phyloP scores from a whole-genome alignment of 2,329 filamentous ascomycete genomes.

The Huntiella bhutanensis region DNA sequence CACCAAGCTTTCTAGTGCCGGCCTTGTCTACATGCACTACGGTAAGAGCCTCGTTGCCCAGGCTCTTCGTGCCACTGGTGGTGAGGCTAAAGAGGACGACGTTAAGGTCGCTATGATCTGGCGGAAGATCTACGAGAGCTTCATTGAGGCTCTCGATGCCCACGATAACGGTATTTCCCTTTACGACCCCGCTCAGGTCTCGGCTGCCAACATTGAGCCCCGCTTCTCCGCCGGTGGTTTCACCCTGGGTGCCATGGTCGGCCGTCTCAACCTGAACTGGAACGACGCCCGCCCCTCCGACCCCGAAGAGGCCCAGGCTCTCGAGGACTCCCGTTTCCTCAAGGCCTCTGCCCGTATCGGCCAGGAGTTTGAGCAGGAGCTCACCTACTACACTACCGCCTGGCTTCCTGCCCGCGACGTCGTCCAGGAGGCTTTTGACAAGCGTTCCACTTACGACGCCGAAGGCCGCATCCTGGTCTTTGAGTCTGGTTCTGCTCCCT shows the following conservation, averaged over 20 bases:
- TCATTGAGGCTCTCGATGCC: constrained; percentile 89
- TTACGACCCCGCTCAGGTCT: constrained; percentile 54
- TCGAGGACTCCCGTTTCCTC: constrained; percentile 66
- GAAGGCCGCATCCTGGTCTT: constrained; percentile 69
- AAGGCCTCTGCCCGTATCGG: constrained; percentile 68
- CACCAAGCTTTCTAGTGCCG: constrained; percentile 87
- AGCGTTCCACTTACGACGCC: constrained; percentile 47
- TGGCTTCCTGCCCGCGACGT: constrained; percentile 80
- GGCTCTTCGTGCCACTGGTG: constrained; percentile 21
- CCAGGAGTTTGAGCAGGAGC: constrained; percentile 65
- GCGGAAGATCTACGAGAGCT: constrained; percentile 78
- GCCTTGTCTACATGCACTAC: constrained; percentile 91
- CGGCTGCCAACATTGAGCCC: constrained; percentile 56
- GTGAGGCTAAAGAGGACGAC: constrained; percentile 33
- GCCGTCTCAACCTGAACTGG: constrained; percentile 61
- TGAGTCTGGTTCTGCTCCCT: constrained; percentile 59
- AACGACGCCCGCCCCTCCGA: constrained; percentile 44
- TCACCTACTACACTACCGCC: constrained; percentile 53
- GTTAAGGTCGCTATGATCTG: constrained; percentile 58
- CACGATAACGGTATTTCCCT: constrained; percentile 88
- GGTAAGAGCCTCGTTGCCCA: constrained; percentile 63
- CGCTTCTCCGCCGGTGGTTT: constrained; percentile 70
- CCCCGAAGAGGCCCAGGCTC: constrained; percentile 35
- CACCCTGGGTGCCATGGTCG: constrained; percentile 66
- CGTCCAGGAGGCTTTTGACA: constrained; percentile 57